Evolutionary conservation across 768 basidiomycete species (phyloP), one percentile per base, ranked within the genome.

Genomic region (Lentinula guzmanii): DNA sequence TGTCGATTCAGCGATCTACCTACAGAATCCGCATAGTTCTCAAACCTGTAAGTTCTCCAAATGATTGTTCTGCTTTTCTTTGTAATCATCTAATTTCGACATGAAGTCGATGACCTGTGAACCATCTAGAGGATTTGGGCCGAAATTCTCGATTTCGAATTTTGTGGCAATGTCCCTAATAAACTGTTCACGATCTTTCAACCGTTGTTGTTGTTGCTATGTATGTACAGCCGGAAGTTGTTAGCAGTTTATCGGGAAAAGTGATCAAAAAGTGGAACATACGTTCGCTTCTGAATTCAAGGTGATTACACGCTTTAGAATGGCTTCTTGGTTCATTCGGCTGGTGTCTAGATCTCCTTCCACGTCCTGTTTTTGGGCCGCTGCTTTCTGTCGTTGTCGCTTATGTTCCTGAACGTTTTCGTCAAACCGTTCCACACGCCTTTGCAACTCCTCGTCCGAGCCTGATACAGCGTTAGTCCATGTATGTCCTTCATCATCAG

Each of bases 231-330:
- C 28, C 28, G 28, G 28, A 28, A 28, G 8, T 41, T 39, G 37
- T 50, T 28, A 28, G 45, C 8, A 43, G 43, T 18, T 45, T 0
- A 13, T 33, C 33, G 31, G 41, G 15, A 24, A 43, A 58, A 42
- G 10, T 41, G 6, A 1, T 60, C 11, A 58, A 42, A 37, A 1
- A 15, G 61, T 61, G 15, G 60, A 10, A 10, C 52, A 10, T 62
- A 88, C 93, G 75, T 91, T 86, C 45, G 87, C 85, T 69, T 94
- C 87, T 0, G 88, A 91, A 24, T 77, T 76, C 13, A 95, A 76
- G 16, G 83, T 79, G 18, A 92, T 95, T 37, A 88, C 85, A 42
- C 82, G 76, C 48, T 77, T 81, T 24, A 86, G 74, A 24, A 88
- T 76, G 15, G 81, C 75, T 13, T 82, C 81, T 64, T 90, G 87